Evolutionary conservation across 78 protist species (phyloP).

Genomic region (Trichosphaerium sp.): DNA sequence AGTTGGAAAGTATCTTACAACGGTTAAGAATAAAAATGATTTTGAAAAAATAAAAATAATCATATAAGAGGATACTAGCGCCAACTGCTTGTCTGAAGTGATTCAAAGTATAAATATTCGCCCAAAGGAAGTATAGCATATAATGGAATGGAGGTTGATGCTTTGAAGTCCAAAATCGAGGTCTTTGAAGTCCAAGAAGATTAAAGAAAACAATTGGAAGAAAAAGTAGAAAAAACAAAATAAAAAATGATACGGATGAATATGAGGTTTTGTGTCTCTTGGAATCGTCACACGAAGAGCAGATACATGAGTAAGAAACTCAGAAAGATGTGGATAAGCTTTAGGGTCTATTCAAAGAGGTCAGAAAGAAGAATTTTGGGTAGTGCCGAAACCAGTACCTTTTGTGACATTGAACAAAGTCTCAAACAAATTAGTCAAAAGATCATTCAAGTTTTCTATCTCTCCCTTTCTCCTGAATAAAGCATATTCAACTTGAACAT

Average conservation of each 20-base stretch:
- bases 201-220: too few relatives aligned
- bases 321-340: too few relatives aligned
- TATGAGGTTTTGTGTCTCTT: constrained; percentile 27
- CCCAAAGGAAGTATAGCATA: constrained; percentile 43
- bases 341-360: too few relatives aligned
- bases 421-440: constrained; percentile 47
- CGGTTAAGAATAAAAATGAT: too few relatives aligned
- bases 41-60: too few relatives aligned
- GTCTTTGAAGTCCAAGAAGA: constrained; percentile 29
- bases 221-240: too few relatives aligned
- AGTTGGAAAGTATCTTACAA: too few relatives aligned
- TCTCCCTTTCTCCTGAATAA: neutral
- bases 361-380: too few relatives aligned
- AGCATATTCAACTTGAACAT: too few relatives aligned
- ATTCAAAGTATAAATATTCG: constrained; percentile 45
- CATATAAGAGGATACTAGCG: neutral
- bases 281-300: too few relatives aligned
- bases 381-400: constrained; percentile 10
- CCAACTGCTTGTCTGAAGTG: constrained; percentile 5
- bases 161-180: constrained; percentile 26
- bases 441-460: constrained; percentile 16
- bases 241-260: too few relatives aligned
- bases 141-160: constrained; percentile 67
- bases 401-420: constrained; percentile 55
- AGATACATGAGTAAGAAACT: too few relatives aligned